Percentiles rank a stretch among this genome's conserved stretches.
These are phyloP conservation scores for Setaria viridis DNA, from an alignment of 202 grass and related monocot species.

Conservation along the genomic window DNA sequence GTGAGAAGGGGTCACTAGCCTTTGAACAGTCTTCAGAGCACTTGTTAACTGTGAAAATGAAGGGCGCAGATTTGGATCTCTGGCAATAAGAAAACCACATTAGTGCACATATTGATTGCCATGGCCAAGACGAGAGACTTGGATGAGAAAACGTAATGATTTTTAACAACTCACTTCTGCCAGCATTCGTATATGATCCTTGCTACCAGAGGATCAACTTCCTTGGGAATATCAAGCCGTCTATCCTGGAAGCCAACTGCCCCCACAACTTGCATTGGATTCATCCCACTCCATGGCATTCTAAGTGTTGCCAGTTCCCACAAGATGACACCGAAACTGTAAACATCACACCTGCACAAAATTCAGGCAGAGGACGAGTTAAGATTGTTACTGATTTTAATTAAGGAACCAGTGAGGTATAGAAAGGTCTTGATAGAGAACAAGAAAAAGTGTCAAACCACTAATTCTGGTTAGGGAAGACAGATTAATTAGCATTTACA, in stretches of 20 bases:
- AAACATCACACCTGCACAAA: conserved; percentile 87
- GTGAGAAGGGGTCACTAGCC: conserved; percentile 69
- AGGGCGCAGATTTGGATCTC: conserved; percentile 87
- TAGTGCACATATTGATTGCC: background rate
- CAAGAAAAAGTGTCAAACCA: no score
- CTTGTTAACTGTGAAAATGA: conserved; percentile 82
- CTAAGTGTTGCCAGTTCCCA: conserved; percentile 94
- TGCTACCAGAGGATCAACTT: conserved; percentile 85
- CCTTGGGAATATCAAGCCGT: conserved; percentile 90
- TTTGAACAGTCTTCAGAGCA: conserved; percentile 84
- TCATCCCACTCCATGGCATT: conserved; percentile 99
- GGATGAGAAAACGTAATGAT: background rate
- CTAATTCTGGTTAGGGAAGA: conserved; percentile 8
- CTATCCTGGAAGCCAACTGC: conserved; percentile 97
- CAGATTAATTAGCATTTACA: background rate
- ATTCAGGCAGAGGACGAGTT: conserved; percentile 37
- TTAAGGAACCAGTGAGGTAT: background rate
- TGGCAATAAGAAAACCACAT: conserved; percentile 27
- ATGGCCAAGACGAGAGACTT: conserved; percentile 2
- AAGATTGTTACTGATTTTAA: conserved; percentile 19
- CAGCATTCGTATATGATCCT: conserved; percentile 94
- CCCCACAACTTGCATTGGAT: conserved; percentile 98
- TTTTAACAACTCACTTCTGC: conserved; percentile 75
- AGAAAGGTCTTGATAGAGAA: background rate
- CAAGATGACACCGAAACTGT: conserved; percentile 98